Evolutionary conservation across 1,284 basidiomycete species (phyloP), one percentile per base, ranked within the genome.

Genomic region (Fomitopsis palustris): DNA sequence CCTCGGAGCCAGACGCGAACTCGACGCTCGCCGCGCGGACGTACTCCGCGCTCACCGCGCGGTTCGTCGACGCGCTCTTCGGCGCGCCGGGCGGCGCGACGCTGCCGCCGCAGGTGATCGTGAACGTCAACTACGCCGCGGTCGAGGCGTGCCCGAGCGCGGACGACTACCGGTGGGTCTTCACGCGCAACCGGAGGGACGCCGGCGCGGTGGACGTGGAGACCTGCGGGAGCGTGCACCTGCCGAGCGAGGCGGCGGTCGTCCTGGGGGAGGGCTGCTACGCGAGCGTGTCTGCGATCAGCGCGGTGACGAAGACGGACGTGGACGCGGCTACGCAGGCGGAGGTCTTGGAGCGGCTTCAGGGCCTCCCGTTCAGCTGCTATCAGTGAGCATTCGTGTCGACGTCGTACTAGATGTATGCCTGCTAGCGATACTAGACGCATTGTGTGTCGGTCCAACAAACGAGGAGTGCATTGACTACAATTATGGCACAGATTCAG

Each of bases 121-220:
- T 84, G 53, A 83, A 83, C 65, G 80, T 84, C 64, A 84, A 84
- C 70, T 82, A 78, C 68, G 75, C 81, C 0, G 64, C 76, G 19
- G 76, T 74, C 7, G 70, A 74, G 54, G 49, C n/a, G 31, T 84
- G 82, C 65, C 37, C 74, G 12, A 64, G 65, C 27, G 70, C 74
- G 9, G 65, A 65, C 3, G 72, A 71, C 60, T 81, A 73, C 72
- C 68, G 76, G 54, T 84, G 78, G 65, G 73, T 83, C 3, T 69
- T 83, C 38, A 78, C 82, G 41, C 71, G 81, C 31, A 69, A 82
- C 51, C 49, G 68, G 23, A 60, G 69, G 33, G 68, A 74, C 61
- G 54, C 67, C 0, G 64, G 65, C 53, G 74, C 71, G 12, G 72
- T 68, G 25, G 80, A 83, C 61, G 76, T 77, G 12, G 61, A 63